These are phyloP conservation scores for Rhizopogon sp. DNA, from an alignment of 768 basidiomycete genomes.

Conservation along the genomic window DNA sequence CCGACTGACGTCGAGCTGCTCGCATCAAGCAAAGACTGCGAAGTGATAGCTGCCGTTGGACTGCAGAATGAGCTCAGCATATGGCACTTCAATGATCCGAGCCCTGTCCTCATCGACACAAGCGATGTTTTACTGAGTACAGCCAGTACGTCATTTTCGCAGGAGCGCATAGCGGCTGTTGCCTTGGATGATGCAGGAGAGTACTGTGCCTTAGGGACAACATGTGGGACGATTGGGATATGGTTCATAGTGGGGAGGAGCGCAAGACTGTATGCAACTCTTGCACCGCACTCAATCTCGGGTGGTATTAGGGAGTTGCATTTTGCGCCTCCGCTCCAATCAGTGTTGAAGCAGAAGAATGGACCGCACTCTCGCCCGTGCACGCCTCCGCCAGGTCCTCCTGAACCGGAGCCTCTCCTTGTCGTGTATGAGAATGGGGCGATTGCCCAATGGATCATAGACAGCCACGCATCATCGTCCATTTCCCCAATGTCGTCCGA, in stretches of 20 bases:
- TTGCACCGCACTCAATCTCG: slow-evolving; percentile 37
- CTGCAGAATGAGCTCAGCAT: slow-evolving; percentile 73
- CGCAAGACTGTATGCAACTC: slow-evolving; percentile 33
- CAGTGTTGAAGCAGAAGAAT: slow-evolving; percentile 11
- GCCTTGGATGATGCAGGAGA: slow-evolving; percentile 57
- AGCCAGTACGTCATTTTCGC: slow-evolving; percentile 42
- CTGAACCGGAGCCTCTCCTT: slow-evolving; percentile 28
- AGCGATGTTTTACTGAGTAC: slow-evolving; percentile 45
- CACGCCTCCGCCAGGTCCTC: slow-evolving; percentile 6
- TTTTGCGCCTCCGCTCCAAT: slow-evolving; percentile 28
- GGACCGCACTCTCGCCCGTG: slow-evolving; percentile 9
- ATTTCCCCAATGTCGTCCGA: slow-evolving; percentile 41
- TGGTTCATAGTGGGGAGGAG: slow-evolving; percentile 49
- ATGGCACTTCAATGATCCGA: slow-evolving; percentile 49
- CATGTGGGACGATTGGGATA: slow-evolving; percentile 55
- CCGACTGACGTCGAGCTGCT: slow-evolving; percentile 80
- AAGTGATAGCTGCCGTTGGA: slow-evolving; percentile 63
- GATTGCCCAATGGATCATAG: slow-evolving; percentile 47
- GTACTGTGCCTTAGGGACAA: slow-evolving; percentile 69
- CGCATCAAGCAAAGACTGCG: slow-evolving; percentile 64
- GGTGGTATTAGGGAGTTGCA: slow-evolving; percentile 50
- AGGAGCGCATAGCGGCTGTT: slow-evolving; percentile 53
- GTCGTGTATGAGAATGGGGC: slow-evolving; percentile 57
- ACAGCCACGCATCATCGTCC: slow-evolving; percentile 19
- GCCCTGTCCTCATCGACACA: slow-evolving; percentile 45